Percentiles rank a stretch among this genome's conserved stretches.
Evolutionary conservation across 106 monocot genomes (phyloP).

Genomic region (Iris macrosiphon): DNA sequence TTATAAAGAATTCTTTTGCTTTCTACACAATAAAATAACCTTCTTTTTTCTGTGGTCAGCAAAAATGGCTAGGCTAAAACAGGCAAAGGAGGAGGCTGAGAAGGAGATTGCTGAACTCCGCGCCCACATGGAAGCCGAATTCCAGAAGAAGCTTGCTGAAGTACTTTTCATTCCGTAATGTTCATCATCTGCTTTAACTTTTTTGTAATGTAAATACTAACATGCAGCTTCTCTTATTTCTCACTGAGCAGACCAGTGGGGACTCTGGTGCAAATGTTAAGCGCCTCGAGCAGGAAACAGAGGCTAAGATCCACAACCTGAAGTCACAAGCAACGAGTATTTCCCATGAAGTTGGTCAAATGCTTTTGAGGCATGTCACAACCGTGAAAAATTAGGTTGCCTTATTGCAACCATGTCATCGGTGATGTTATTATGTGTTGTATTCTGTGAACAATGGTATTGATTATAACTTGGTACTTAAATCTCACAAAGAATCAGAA

Average conservation of each 20-base stretch:
- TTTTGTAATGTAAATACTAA: no score
- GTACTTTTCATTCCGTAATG: slow-evolving; percentile 5
- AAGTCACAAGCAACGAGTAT: slow-evolving; percentile 44
- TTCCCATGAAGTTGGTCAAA: slow-evolving; percentile 54
- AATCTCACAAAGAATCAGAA: no score
- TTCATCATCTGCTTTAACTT: no score
- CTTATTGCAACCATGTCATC: background rate
- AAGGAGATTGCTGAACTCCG: slow-evolving; percentile 59
- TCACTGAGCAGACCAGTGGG: slow-evolving; percentile 82
- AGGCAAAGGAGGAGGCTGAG: slow-evolving; percentile 84
- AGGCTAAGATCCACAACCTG: slow-evolving; percentile 42
- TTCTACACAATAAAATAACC: no score
- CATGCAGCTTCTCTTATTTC: no score
- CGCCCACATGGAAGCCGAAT: slow-evolving; percentile 57
- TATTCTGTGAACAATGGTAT: no score
- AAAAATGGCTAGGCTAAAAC: slow-evolving; percentile 55
- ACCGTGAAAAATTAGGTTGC: slow-evolving; percentile 32
- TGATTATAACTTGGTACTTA: no score
- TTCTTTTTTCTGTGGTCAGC: no score
- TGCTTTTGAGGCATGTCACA: slow-evolving; percentile 78
- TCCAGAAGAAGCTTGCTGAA: slow-evolving; percentile 53
- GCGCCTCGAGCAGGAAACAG: slow-evolving; percentile 70
- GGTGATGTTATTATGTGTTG: no score
- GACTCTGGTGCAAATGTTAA: slow-evolving; percentile 84
- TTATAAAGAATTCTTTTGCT: no score